Percentiles rank a stretch among this genome's conserved stretches.
These are phyloP conservation scores for Aureobasidium sp. DNA, from an alignment of 2,329 filamentous ascomycete species.

Conservation along the genomic window DNA sequence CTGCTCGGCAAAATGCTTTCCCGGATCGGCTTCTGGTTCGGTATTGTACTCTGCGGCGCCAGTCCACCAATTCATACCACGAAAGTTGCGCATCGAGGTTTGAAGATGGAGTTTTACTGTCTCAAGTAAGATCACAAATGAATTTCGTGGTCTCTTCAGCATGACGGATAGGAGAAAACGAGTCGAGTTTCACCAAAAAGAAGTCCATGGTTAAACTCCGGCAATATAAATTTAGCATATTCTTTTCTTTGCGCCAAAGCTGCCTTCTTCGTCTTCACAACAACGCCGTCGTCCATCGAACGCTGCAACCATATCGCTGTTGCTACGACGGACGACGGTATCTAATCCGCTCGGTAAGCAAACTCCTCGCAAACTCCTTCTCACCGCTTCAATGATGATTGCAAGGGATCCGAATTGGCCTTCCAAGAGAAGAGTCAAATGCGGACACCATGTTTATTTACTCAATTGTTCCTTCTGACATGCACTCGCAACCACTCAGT, in stretches of 20 bases:
- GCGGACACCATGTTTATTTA: slow-evolving; percentile 2
- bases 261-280: not conserved
- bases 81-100: too few species aligned
- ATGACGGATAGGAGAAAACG: too few species aligned
- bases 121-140: too few species aligned
- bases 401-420: slow-evolving; percentile 7
- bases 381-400: slow-evolving; percentile 3
- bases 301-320: not conserved
- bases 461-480: slow-evolving; percentile 9
- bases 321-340: not conserved
- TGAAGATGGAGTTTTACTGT: too few species aligned
- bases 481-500: not conserved
- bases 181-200: not conserved
- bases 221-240: not conserved
- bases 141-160: too few species aligned
- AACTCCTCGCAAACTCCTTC: too few species aligned
- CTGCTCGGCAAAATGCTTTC: not conserved
- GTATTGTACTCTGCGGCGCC: not conserved
- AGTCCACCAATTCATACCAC: too few species aligned
- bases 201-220: not conserved
- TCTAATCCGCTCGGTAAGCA: not conserved
- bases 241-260: not conserved
- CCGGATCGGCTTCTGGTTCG: not conserved
- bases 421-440: slow-evolving; percentile 4
- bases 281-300: not conserved